A percentile compares a stretch with the other conserved stretches of the same genome.
Evolutionary conservation across 768 basidiomycete species (phyloP).

Genomic region (Termitomyces bulborhizus): DNA sequence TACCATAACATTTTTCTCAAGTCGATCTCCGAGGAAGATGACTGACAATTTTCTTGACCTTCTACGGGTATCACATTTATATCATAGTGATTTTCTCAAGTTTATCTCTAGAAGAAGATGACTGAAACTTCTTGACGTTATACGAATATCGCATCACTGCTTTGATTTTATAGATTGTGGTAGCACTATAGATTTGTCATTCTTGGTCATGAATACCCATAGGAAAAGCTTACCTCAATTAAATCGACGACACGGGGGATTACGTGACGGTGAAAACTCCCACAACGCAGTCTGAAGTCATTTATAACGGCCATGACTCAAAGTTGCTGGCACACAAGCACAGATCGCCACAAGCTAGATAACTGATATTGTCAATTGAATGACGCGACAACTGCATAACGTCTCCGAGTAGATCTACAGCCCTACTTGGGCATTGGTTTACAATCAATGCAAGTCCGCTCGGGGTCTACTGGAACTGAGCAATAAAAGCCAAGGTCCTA

Average conservation of each 20-base stretch:
- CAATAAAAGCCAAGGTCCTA: constrained; percentile 68
- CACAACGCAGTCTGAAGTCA: not conserved
- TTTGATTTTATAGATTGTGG: not conserved
- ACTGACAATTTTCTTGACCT: not conserved
- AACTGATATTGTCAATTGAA: not conserved
- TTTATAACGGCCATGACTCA: not conserved
- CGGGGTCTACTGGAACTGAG: constrained; percentile 59
- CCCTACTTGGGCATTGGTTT: constrained; percentile 47
- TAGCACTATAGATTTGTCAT: not conserved
- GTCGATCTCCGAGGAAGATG: constrained; percentile 5
- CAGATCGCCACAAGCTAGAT: not conserved
- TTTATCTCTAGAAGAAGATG: constrained; percentile 5
- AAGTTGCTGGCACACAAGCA: not conserved
- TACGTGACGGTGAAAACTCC: not conserved
- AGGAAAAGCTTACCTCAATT: not conserved
- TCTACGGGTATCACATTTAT: constrained; percentile 1
- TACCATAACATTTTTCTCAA: constrained; percentile 16
- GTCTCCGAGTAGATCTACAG: not conserved
- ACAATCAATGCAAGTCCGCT: constrained; percentile 63
- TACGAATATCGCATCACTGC: not conserved
- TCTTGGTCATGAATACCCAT: not conserved
- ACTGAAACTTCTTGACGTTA: not conserved
- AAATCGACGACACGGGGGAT: not conserved
- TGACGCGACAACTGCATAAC: not conserved
- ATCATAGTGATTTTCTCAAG: constrained; percentile 16